Evolutionary conservation across 768 basidiomycete species (phyloP), one percentile per base, ranked within the genome.

Genomic region (Candolleomyces aberdarensis): DNA sequence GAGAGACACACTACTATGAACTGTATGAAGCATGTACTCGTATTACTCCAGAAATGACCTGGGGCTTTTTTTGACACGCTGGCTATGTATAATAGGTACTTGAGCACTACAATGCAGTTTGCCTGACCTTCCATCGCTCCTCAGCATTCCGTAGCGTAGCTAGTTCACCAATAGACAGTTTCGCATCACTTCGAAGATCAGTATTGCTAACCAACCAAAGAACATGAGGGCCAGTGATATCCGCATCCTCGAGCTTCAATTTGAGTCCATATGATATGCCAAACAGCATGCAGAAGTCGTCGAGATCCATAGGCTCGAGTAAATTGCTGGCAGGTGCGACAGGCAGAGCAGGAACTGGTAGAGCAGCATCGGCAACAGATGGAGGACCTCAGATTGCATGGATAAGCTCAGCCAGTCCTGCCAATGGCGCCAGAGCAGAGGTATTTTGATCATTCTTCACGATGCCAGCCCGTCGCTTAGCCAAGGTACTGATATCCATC

Each of bases 31-130:
- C 63, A 48, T 60, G 57, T 44, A 54, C 32, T 13, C 55, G 62
- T 56, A 55, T 70, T 26, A 70, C 67, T 26, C 44, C 63, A 19
- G 65, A 64, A 29, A 70, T 69, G 66, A 63, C 67, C 13, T 48
- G 36, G 26, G 61, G 60, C 1, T 70, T 67, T 65, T n/a, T 68
- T 57, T 44, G 53, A 15, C 64, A 70, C 57, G 63, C 63, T 52
- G 66, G 62, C 26, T 69, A 69, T 39, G 58, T 64, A 39, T 36
- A 10, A 13, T 14, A 39, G 14, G 9, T 9, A 54, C 15, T 3
- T 2, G 10, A 22, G 10, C 14, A 54, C 22, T 26, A 26, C 31
- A 22, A 22, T 54, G 22, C 31, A 22, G 36, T 54, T 14, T 31
- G 11, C 5, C 26, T 26, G 26, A 26, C 26, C 41, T 13, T n/a